phyloP scores from a whole-genome alignment of 352 stramenopile species.

The Pythium apleroticum region DNA sequence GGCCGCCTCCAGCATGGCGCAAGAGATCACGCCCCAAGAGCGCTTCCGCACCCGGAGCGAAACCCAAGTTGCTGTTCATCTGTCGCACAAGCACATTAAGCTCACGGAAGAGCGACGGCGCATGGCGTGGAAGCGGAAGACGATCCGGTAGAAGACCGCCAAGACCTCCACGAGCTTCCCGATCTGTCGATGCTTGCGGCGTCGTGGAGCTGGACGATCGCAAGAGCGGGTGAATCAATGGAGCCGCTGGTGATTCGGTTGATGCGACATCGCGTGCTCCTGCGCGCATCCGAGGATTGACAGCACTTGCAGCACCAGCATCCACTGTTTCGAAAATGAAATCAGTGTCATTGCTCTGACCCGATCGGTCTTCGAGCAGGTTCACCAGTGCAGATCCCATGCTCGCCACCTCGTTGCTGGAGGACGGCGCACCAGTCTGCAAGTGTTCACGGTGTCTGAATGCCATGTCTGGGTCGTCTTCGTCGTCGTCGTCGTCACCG shows the following conservation, averaged over 20 bases:
- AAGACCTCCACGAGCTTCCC: constrained; percentile 12
- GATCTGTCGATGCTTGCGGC: constrained; percentile 11
- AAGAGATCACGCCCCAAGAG: constrained; percentile 45
- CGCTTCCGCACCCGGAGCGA: constrained; percentile 28
- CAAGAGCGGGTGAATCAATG: constrained; percentile 24
- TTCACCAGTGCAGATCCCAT: constrained; percentile 21
- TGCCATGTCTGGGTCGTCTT: constrained; percentile 34
- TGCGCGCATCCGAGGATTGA: not conserved
- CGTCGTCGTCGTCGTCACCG: constrained; percentile 33
- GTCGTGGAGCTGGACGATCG: constrained; percentile 8
- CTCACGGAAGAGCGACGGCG: constrained; percentile 64
- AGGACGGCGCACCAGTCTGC: not conserved
- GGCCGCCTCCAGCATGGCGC: constrained; percentile 40
- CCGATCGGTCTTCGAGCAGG: constrained; percentile 20
- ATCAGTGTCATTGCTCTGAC: constrained; percentile 15
- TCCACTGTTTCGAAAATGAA: constrained; percentile 35
- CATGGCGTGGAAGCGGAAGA: constrained; percentile 58
- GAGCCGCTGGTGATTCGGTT: not conserved
- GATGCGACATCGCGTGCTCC: not conserved
- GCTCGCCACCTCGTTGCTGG: not conserved
- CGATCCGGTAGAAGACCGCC: constrained; percentile 33
- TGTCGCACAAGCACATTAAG: constrained; percentile 76
- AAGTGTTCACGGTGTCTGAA: constrained; percentile 18
- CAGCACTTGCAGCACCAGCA: not conserved
- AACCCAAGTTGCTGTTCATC: constrained; percentile 65